Base-by-base conservation (phyloP, 495 filamentous ascomycete genomes). In the Trichoderma virens region DNA sequence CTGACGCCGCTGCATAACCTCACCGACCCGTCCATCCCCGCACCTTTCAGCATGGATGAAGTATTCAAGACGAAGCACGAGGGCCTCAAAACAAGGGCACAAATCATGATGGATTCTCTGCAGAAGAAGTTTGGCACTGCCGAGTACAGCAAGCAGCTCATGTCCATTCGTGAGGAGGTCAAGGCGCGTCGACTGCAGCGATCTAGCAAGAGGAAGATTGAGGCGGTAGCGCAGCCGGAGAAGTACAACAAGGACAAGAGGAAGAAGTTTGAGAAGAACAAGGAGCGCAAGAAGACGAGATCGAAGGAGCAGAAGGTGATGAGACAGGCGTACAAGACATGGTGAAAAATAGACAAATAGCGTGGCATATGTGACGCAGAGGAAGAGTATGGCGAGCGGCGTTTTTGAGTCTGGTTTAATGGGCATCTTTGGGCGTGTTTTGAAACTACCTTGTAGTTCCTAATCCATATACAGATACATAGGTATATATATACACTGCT, bases 51-150 rank as follows among this genome's bases (percentile, higher is more conserved):
- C 20, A 73, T 76, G 7, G 87, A 93, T 70, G 78, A 84, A 47
- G 72, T 72, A 0, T 94, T 92, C 80, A 85, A 80, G 66, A 79
- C 84, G 23, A 78, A 80, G 2, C 87, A 89, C 75, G 86, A 89
- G 69, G 71, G 78, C 3, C 78, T 98, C 20, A 83, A 87, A 47
- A 77, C 82, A 23, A 88, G 86, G 61, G 86, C 87, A 20, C 82
- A 85, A 59, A 90, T 92, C 68, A 74, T 93, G 11, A 81, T 97
- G 72, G 86, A 88, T 62, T 71, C 79, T 27, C 71, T 98, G 65
- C 92, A 96, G 78, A 86, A 85, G 77, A 90, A 90, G 70, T 76
- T 97, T 59, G 94, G 93, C n/a, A 90, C 88, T 5, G 82, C 84
- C 0, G 86, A 83, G 68, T 98, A 90, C 73, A 83, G 92, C 23